Evolutionary conservation across 345 rosid species (phyloP), one percentile per base, ranked within the genome.

Genomic region (Murraya koenigii): DNA sequence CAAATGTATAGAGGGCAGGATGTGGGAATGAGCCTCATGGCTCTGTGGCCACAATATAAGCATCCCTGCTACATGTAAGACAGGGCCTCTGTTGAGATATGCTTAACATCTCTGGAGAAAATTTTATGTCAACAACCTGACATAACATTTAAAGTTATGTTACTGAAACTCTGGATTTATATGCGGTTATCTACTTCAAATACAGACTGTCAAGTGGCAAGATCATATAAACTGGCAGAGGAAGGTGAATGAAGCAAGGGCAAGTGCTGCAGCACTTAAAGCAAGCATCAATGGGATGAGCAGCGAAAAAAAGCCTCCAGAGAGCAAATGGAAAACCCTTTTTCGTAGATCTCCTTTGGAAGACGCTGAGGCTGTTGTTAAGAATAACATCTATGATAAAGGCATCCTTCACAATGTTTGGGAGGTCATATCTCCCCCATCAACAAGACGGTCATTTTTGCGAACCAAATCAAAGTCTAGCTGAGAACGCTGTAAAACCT

Each of bases 141-240:
- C 72, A 49, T 26, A 6, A 25, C 56, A 66, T 32, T 1, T 6
- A 15, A 52, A 49, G 11, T 44, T 52, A n/a, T 62, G n/a, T 75
- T 62, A 61, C 44, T 33, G 13, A 26, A 52, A 60, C 49, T 41
- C 22, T 62, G 79, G 59, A 23, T 33, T 63, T 35, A 64, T 23
- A 25, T n/a, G 66, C 7, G n/a, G 20, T 23, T 69, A 67, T 63
- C 30, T 35, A 74, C 54, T 52, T 77, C 72, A 77, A 79, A 26
- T 66, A 60, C 87, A 95, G 97, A 91, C 92, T 23, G 90, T 93
- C 85, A 95, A 93, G 86, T 95, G 98, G 99, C 87, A 94, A 85
- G 99, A 95, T 69, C 90, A 92, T 82, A 20, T 89, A 78, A 86
- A 80, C 84, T 92, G 91, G 94, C 88, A 86, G 88, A 90, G 81